Conservation (phyloP, 1,284 basidiomycete genomes). For the Sanghuangporus baumii region DNA sequence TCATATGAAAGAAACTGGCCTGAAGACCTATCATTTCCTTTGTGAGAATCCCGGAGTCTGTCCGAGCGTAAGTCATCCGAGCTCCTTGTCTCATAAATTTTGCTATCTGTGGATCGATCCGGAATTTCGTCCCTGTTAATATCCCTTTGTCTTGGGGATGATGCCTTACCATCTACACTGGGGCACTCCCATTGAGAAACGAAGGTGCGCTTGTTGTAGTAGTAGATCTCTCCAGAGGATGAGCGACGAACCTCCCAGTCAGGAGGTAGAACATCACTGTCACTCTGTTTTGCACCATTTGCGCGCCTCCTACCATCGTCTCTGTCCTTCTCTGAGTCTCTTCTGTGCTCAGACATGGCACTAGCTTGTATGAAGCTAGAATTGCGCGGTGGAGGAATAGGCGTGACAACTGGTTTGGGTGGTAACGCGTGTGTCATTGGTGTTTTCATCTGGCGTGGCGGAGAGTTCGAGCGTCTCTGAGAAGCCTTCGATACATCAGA, state of each 20-base stretch:
- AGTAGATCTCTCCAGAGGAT: slow-evolving; percentile 45
- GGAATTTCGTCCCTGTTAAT: background rate
- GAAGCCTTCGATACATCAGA: slow-evolving; percentile 21
- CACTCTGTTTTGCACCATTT: slow-evolving; percentile 22
- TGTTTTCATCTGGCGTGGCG: slow-evolving; percentile 25
- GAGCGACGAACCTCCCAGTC: slow-evolving; percentile 49
- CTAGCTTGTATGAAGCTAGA: slow-evolving; percentile 45
- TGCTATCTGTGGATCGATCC: background rate
- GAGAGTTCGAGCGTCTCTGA: slow-evolving; percentile 24
- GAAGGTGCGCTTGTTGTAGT: slow-evolving; percentile 53
- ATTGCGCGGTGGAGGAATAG: slow-evolving; percentile 35
- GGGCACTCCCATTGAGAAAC: slow-evolving; percentile 59
- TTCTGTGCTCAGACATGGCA: slow-evolving; percentile 44
- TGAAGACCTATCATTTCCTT: background rate
- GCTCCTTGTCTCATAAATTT: background rate
- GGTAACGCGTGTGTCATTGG: slow-evolving; percentile 54
- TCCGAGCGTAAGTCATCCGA: slow-evolving; percentile 5
- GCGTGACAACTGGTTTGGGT: slow-evolving; percentile 58
- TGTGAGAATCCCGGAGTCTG: background rate
- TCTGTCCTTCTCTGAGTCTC: slow-evolving; percentile 20
- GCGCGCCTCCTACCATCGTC: slow-evolving; percentile 3
- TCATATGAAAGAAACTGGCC: slow-evolving; percentile 2
- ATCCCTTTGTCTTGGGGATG: background rate
- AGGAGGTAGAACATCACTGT: slow-evolving; percentile 40
- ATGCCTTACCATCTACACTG: slow-evolving; percentile 14